Conservation (phyloP, 140 eudicot genomes). For the Anethum foeniculum region DNA sequence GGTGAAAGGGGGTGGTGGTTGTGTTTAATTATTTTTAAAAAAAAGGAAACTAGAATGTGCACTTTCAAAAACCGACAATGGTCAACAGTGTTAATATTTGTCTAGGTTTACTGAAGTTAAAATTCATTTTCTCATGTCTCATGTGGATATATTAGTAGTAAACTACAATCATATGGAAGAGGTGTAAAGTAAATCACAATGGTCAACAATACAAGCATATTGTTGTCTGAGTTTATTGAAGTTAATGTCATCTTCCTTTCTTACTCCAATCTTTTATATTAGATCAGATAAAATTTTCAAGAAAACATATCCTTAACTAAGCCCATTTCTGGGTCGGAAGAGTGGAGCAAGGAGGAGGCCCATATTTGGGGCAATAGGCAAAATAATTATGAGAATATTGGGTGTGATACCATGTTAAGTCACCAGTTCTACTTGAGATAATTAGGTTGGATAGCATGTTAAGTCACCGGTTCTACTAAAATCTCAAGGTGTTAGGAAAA, state of each 20-base stretch:
- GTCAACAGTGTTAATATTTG: not conserved
- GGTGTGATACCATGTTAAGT: too few relatives aligned
- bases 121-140: not conserved
- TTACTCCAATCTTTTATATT: not conserved
- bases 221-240: not conserved
- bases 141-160: not conserved
- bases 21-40: not conserved
- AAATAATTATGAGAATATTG: too few relatives aligned
- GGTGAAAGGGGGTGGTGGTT: not conserved
- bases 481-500: too few relatives aligned
- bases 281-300: too few relatives aligned
- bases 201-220: not conserved
- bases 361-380: too few relatives aligned
- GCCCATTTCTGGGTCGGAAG: too few relatives aligned
- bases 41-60: not conserved
- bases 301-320: too few relatives aligned
- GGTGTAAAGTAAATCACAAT: not conserved
- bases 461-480: too few relatives aligned
- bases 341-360: too few relatives aligned
- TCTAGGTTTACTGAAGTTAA: not conserved
- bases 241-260: not conserved
- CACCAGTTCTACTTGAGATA: too few relatives aligned
- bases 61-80: not conserved
- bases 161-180: slow-evolving; percentile 1
- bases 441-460: too few relatives aligned